These are phyloP conservation scores for Rubroshorea leprosula DNA, from an alignment of 345 rosid species.

Conservation along the genomic window DNA sequence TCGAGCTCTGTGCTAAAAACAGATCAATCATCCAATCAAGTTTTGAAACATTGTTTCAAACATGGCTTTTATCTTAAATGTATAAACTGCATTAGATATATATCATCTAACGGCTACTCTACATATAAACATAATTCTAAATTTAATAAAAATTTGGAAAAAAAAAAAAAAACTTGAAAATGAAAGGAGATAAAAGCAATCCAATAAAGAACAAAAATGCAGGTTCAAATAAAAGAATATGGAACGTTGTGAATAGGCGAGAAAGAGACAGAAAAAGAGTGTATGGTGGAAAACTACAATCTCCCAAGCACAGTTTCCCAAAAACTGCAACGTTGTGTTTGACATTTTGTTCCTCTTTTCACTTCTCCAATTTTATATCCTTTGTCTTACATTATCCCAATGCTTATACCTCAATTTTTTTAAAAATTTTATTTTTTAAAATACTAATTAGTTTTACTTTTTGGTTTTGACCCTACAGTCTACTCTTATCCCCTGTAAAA, in stretches of 20 bases:
- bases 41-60: too few species aligned
- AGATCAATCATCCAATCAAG: too few species aligned
- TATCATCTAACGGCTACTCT: too few species aligned
- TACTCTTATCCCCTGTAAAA: neutral
- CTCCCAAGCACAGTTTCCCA: constrained; percentile 54
- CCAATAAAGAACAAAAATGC: constrained; percentile 10
- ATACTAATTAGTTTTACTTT: neutral
- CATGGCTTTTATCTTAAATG: too few species aligned
- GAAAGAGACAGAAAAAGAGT: constrained; percentile 22
- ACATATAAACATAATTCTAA: too few species aligned
- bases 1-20: too few species aligned
- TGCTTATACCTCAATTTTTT: neutral
- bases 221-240: constrained; percentile 5
- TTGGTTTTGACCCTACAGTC: neutral
- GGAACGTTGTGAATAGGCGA: constrained; percentile 10
- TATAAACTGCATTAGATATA: too few species aligned
- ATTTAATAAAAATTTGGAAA: too few species aligned
- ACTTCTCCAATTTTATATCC: constrained; percentile 6
- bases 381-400: constrained; percentile 5
- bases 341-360: constrained; percentile 66
- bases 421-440: too few species aligned
- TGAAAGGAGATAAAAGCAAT: neutral
- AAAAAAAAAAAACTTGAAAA: too few species aligned
- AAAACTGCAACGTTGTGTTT: constrained; percentile 57
- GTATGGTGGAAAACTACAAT: neutral